Base-by-base conservation (phyloP, 2,329 filamentous ascomycete species). In the Trichoderma asperellum region DNA sequence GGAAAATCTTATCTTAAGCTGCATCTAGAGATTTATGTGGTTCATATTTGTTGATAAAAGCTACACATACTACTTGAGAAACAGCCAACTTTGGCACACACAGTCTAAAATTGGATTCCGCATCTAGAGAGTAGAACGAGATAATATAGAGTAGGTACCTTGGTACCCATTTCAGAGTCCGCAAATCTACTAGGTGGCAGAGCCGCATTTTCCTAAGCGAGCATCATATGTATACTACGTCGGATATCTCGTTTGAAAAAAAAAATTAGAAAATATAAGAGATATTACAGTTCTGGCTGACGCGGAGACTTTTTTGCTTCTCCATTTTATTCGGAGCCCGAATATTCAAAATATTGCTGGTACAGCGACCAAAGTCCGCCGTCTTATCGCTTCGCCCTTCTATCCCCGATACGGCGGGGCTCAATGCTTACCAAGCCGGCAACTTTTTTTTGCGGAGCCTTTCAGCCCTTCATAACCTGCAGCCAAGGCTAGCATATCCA, bases 361-460 rank as follows among this genome's bases (percentile, higher is more conserved):
- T 35, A n/a, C n/a, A 34, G 29, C 16, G 29, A 8, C 40, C 40
- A 52, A 34, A 61, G 11, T 24, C 14, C 47, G 47, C 47, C 12
- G 11, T 11, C 40, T 21, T 49, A 27, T 62, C 14, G 59, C 21
- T 52, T 56, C 52, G 10, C 43, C 18, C 37, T 32, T 32, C 27
- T 65, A 55, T 64, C 14, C 62, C 63, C 63, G 63, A 58, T 57
- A 59, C 58, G 32, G 68, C 56, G 68, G 52, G 34, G 62, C 47
- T 49, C 49, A 18, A 40, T 65, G 68, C 68, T 70, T 70, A 70
- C 68, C 68, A 70, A 70, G 68, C 68, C 68, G 62, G 56, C 62
- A 70, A 69, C 59, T 62, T 56, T 69, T 69, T 72, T 71, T 68
- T 70, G 56, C 68, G 58, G 69, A 68, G 55, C 64, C 71, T 55